These are phyloP conservation scores for Sonneratia caseolaris DNA, from an alignment of 345 rosid species.

Conservation along the genomic window DNA sequence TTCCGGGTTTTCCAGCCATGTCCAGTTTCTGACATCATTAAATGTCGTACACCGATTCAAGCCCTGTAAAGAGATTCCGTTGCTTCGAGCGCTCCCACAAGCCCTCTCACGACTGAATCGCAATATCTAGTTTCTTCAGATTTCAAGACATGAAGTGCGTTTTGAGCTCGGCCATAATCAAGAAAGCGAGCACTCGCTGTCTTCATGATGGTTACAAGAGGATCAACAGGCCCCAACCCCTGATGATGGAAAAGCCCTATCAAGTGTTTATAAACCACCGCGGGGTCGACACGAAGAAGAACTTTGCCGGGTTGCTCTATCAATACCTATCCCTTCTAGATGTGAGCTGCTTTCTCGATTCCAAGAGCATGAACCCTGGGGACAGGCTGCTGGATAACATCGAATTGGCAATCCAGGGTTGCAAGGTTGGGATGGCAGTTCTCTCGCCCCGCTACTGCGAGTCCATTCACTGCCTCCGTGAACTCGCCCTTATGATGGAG, in stretches of 20 bases:
- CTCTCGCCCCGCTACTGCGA: slow-evolving; percentile 74
- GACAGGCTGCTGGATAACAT: slow-evolving; percentile 52
- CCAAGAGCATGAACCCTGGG: slow-evolving; percentile 73
- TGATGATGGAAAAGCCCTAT: slow-evolving; percentile 13
- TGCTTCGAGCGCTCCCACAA: too few relatives aligned
- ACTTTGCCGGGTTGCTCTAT: slow-evolving; percentile 52
- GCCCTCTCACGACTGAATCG: too few relatives aligned
- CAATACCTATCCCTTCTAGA: slow-evolving; percentile 33
- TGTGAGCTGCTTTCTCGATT: slow-evolving; percentile 54
- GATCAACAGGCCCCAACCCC: slow-evolving; percentile 1
- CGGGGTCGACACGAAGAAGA: slow-evolving; percentile 67
- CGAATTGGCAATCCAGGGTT: slow-evolving; percentile 34
- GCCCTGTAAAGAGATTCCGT: too few relatives aligned
- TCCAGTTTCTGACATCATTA: too few relatives aligned
- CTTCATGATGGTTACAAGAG: neutral
- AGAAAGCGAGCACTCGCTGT: neutral
- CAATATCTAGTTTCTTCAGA: too few relatives aligned
- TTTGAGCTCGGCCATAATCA: too few relatives aligned
- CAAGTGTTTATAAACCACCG: slow-evolving; percentile 85
- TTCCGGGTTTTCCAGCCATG: too few relatives aligned
- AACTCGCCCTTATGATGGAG: slow-evolving; percentile 64
- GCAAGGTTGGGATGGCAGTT: slow-evolving; percentile 57
- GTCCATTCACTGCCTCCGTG: slow-evolving; percentile 72
- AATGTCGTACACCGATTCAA: too few relatives aligned
- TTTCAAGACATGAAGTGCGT: too few relatives aligned